Evolutionary conservation across 148 eudicot genomes (phyloP), one percentile per base, ranked within the genome.

Genomic region (Cornus suecica): DNA sequence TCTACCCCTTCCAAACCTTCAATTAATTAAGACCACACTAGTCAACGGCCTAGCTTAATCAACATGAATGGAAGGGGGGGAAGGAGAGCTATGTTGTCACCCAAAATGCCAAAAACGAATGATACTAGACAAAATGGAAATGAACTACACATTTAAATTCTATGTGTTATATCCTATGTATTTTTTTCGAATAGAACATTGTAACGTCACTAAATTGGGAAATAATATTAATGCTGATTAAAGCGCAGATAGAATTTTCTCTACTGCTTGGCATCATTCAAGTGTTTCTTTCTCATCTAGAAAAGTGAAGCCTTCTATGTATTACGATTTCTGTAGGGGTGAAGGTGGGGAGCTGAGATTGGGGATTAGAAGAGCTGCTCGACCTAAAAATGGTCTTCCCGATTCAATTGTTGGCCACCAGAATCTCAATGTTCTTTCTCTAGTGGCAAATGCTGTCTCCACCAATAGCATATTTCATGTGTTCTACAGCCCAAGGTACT

Each of bases 401-500:
- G 92, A 87, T 73, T 83, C 88, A 58, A 74, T 86, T 69, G 74
- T 85, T 60, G 83, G 86, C n/a, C 86, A 83, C 76, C 91, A 86
- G 78, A 86, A 80, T 66, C 82, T 85, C 28, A 85, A 86, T 66
- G 80, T 89, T 82, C 89, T 94, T 75, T 78, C 94, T 70, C 67
- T 70, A 0, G 92, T 89, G 27, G 89, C 87, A 58, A 81, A 78
- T 85, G 98, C 98, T 62, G 67, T 88, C 58, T 90, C 91, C 15
- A 82, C 86, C n/a, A 91, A 88, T 75, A 79, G 76, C 77, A 76
- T 82, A 32, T 94, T 94, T 79, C 86, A 76, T 65, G 86, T 90
- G 72, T 90, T 84, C 86, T 94, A 87, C 74, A 88, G 91, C 81
- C 94, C 98, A 79, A 90, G 97, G 98, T 94, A 89, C 34, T 58